These are phyloP conservation scores for Fusarium staphyleae DNA, from an alignment of 2,329 filamentous ascomycete genomes.

Conservation along the genomic window DNA sequence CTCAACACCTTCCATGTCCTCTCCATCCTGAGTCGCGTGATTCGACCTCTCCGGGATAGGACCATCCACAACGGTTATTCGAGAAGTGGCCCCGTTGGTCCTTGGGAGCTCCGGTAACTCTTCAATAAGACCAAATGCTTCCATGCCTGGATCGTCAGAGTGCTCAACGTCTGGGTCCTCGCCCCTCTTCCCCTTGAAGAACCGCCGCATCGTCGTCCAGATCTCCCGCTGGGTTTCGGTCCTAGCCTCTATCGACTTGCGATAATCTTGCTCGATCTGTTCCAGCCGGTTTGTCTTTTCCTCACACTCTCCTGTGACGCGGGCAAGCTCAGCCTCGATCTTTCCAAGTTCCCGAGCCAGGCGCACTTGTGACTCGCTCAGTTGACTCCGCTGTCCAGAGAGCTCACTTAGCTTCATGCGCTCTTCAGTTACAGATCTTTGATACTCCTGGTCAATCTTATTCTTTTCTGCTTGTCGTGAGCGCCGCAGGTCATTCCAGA, in stretches of 20 bases:
- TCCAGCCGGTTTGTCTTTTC: constrained; percentile 47
- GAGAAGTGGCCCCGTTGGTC: constrained; percentile 20
- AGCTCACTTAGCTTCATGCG: constrained; percentile 43
- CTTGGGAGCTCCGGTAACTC: constrained; percentile 12
- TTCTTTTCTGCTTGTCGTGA: constrained; percentile 36
- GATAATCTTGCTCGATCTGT: constrained; percentile 45
- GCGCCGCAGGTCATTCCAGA: constrained; percentile 43
- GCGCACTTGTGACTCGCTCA: constrained; percentile 41
- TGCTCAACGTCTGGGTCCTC: constrained; percentile 28
- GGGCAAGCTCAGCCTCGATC: constrained; percentile 50
- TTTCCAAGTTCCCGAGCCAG: constrained; percentile 44
- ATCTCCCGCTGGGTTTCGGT: constrained; percentile 42
- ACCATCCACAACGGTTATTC: constrained; percentile 5
- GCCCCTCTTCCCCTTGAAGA: constrained; percentile 45
- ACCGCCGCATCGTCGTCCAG: constrained; percentile 44
- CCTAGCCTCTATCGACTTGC: constrained; percentile 39
- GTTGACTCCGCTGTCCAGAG: constrained; percentile 39
- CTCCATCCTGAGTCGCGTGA: constrained; percentile 6
- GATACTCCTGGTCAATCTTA: constrained; percentile 39
- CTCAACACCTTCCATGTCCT: constrained; percentile 34
- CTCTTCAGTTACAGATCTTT: constrained; percentile 36
- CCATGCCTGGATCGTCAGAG: constrained; percentile 24
- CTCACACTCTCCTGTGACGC: constrained; percentile 42
- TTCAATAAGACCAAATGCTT: constrained; percentile 19
- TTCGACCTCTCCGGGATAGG: neutral